Conservation (phyloP, 78 protist genomes). For the Cavenderia fasciculata region DNA sequence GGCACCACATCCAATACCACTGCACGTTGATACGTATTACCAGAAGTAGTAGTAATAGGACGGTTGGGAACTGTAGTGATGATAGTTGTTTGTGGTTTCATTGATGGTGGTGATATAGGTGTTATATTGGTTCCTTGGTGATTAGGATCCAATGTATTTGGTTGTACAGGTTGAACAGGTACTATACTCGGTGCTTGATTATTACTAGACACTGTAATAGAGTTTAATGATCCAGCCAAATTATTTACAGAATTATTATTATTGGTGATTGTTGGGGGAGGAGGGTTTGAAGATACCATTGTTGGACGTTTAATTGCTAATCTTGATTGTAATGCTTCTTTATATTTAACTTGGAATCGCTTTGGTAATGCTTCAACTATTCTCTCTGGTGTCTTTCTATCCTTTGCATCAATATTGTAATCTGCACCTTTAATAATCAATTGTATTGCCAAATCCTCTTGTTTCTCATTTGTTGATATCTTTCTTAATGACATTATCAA, state of each 20-base stretch:
- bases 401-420: slow-evolving; percentile 12
- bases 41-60: slow-evolving; percentile 24
- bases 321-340: slow-evolving; percentile 33
- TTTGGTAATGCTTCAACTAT: slow-evolving; percentile 29
- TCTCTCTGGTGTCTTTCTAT: slow-evolving; percentile 12
- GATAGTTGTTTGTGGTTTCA: background rate
- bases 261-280: no score
- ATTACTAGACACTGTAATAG: no score
- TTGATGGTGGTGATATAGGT: background rate
- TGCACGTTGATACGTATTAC: slow-evolving; percentile 3
- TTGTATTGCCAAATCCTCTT: slow-evolving; percentile 52
- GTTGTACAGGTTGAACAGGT: no score
- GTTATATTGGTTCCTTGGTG: background rate
- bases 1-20: background rate
- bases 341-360: slow-evolving; percentile 17
- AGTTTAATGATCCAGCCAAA: no score
- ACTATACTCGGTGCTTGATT: no score
- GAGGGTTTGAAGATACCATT: background rate
- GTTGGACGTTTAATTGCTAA: slow-evolving; percentile 8
- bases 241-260: no score
- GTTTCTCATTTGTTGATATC: slow-evolving; percentile 13
- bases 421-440: slow-evolving; percentile 61
- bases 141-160: background rate
- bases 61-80: slow-evolving; percentile 18
- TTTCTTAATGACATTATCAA: slow-evolving; percentile 29